Conservation (phyloP, 106 monocot genomes). For the Dendrobium nobile region DNA sequence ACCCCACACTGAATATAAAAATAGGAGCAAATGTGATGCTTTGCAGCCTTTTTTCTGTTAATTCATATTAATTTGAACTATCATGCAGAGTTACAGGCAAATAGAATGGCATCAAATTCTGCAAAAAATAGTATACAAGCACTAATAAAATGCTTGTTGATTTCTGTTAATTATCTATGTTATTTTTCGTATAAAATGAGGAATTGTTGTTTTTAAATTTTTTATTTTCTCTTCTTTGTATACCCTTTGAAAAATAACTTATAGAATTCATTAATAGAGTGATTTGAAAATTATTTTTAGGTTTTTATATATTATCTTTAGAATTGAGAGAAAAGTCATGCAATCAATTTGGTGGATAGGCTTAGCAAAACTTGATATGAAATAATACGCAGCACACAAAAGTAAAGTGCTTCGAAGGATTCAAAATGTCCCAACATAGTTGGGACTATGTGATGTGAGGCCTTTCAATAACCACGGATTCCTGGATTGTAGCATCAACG, state of each 20-base stretch:
- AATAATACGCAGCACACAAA: neutral
- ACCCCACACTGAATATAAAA: neutral
- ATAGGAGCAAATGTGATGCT: neutral
- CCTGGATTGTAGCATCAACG: too few relatives aligned
- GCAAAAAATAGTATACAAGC: neutral
- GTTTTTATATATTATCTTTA: neutral
- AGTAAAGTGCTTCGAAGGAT: neutral
- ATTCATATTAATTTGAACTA: neutral
- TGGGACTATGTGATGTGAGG: neutral
- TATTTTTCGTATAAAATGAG: neutral
- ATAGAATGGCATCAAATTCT: neutral
- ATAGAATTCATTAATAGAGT: neutral
- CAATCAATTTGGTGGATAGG: neutral
- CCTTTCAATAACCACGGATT: too few relatives aligned
- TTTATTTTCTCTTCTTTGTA: neutral
- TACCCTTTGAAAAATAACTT: neutral
- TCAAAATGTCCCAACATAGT: neutral
- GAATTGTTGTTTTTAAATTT: neutral
- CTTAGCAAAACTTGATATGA: too few relatives aligned
- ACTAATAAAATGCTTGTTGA: neutral
- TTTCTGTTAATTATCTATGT: neutral
- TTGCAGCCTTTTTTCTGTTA: neutral
- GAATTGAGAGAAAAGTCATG: neutral
- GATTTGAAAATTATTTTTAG: neutral
- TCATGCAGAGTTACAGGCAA: neutral